These are phyloP conservation scores for Carex arenaria DNA, from an alignment of 202 grass and related monocot species.

Conservation along the genomic window DNA sequence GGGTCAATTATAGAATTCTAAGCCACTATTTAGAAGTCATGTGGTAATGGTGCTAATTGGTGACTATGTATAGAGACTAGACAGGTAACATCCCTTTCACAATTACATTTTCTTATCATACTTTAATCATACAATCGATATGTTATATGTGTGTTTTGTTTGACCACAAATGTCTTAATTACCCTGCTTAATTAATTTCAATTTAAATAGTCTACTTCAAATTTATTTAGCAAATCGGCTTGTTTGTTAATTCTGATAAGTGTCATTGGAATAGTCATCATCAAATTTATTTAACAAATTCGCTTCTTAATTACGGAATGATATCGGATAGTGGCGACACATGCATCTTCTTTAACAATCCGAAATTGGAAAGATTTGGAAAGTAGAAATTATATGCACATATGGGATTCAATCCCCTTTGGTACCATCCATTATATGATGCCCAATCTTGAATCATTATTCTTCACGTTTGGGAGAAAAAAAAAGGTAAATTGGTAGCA, in stretches of 20 bases:
- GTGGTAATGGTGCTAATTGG: constrained; percentile 29
- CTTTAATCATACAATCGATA: background rate
- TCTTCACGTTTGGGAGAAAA: background rate
- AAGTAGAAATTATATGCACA: too few relatives aligned
- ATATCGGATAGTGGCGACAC: too few relatives aligned
- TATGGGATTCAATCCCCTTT: background rate
- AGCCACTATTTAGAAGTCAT: constrained; percentile 29
- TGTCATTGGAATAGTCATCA: background rate
- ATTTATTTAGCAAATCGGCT: background rate
- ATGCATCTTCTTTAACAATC: too few relatives aligned
- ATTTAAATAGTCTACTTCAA: background rate
- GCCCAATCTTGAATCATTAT: background rate
- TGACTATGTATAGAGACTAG: background rate
- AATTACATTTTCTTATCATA: background rate
- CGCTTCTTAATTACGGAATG: background rate
- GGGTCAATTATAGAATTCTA: constrained; percentile 16
- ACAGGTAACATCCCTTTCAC: constrained; percentile 8
- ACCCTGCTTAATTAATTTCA: constrained; percentile 1
- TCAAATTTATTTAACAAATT: background rate
- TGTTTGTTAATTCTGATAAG: background rate
- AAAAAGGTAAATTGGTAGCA: background rate
- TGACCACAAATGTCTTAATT: background rate
- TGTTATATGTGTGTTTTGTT: constrained; percentile 10
- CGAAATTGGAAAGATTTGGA: too few relatives aligned
- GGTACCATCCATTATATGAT: background rate